A percentile compares a stretch with the other conserved stretches of the same genome.
These are phyloP conservation scores for Corinectria fuckeliana DNA, from an alignment of 2,329 filamentous ascomycete genomes.

Conservation along the genomic window DNA sequence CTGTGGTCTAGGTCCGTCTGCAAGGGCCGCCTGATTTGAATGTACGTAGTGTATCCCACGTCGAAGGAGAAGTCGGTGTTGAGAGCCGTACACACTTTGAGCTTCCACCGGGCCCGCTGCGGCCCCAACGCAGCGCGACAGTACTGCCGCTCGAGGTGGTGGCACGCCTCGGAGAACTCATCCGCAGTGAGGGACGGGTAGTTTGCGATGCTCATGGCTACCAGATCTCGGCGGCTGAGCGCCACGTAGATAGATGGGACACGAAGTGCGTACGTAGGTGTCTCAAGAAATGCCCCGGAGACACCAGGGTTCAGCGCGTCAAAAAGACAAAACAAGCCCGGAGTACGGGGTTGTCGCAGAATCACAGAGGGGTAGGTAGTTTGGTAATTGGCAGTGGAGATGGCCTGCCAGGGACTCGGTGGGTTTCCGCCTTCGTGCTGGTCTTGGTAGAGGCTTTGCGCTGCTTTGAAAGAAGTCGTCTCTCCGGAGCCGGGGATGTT, in stretches of 20 bases:
- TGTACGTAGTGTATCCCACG: slow-evolving; percentile 56
- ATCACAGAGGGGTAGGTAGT: background rate
- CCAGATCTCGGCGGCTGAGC: background rate
- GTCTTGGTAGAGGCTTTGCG: background rate
- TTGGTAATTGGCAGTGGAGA: background rate
- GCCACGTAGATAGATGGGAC: background rate
- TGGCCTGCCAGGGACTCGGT: background rate
- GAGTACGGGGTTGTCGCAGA: background rate
- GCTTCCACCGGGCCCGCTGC: slow-evolving; percentile 60
- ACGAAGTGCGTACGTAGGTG: too few species aligned
- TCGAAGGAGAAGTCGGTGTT: slow-evolving; percentile 51
- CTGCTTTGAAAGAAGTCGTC: background rate
- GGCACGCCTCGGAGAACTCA: slow-evolving; percentile 71
- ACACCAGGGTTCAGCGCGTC: background rate
- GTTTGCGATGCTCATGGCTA: slow-evolving; percentile 51
- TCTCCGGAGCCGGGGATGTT: background rate
- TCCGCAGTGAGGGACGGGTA: slow-evolving; percentile 68
- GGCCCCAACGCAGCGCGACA: slow-evolving; percentile 63
- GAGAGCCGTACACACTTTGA: slow-evolving; percentile 59
- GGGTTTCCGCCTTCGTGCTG: background rate
- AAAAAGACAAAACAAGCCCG: background rate
- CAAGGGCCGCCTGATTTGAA: slow-evolving; percentile 63
- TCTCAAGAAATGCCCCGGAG: background rate
- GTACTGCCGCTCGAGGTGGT: slow-evolving; percentile 65
- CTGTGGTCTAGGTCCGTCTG: slow-evolving; percentile 51